A percentile compares a stretch with the other conserved stretches of the same genome.
Evolutionary conservation across 108 stramenopile species (phyloP).

Genomic region (Cylindrotheca fusiformis): DNA sequence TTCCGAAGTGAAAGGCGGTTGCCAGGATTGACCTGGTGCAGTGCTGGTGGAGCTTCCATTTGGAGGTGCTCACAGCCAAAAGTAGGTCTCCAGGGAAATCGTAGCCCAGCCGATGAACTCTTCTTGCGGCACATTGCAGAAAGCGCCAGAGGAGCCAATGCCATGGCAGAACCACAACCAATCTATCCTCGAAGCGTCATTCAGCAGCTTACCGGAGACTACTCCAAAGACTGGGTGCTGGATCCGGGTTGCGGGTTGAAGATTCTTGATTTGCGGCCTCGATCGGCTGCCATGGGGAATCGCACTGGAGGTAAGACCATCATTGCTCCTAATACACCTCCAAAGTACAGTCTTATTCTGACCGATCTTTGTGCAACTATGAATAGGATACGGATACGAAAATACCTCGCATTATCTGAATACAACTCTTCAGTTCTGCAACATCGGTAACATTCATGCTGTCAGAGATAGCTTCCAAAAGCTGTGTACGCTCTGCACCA

Average conservation of each 20-base stretch:
- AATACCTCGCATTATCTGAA: slow-evolving; percentile 84
- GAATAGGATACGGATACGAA: slow-evolving; percentile 84
- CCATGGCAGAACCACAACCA: slow-evolving; percentile 28
- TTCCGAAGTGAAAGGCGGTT: slow-evolving; percentile 90
- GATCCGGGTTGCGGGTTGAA: slow-evolving; percentile 62
- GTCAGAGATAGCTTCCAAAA: slow-evolving; percentile 85
- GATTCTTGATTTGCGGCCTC: slow-evolving; percentile 88
- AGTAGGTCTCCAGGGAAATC: slow-evolving; percentile 92
- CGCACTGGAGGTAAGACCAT: slow-evolving; percentile 53
- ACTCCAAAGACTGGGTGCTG: slow-evolving; percentile 24
- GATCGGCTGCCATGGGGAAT: slow-evolving; percentile 86
- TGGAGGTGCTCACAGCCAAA: slow-evolving; percentile 97
- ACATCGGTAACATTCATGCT: slow-evolving; percentile 88
- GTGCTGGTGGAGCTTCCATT: slow-evolving; percentile 74
- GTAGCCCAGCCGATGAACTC: slow-evolving; percentile 81
- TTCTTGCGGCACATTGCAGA: slow-evolving; percentile 74
- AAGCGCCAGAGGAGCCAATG: slow-evolving; percentile 65
- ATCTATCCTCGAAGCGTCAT: slow-evolving; percentile 25
- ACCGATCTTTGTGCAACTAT: not conserved
- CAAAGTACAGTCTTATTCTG: not conserved
- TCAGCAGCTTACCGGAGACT: slow-evolving; percentile 42
- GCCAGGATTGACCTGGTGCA: slow-evolving; percentile 89
- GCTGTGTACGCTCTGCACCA: slow-evolving; percentile 58
- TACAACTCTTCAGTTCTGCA: slow-evolving; percentile 76
- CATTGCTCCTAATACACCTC: not conserved